Base-by-base conservation (phyloP, 1,284 basidiomycete genomes). In the Erythrobasidium hasegawianum region DNA sequence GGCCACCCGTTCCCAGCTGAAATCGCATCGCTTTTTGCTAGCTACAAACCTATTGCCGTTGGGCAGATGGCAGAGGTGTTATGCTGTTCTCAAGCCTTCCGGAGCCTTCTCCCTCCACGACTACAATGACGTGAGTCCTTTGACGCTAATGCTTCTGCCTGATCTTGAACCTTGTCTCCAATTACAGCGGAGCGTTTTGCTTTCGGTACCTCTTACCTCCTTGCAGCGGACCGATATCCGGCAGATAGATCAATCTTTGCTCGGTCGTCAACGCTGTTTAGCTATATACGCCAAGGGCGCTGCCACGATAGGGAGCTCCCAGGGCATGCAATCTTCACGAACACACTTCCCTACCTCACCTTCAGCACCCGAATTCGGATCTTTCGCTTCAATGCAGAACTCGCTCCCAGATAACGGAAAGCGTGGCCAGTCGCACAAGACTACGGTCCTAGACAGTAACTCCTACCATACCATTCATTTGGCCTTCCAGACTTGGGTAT, bases 221-320 rank as follows among this genome's bases (percentile, higher is more conserved):
- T 54, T 68, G 13, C 49, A 49, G 39, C 67, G 73, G 0, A 68
- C 68, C 55, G 72, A 74, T 59, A 64, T 74, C 29, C 70, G 67
- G 3, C 62, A 64, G 11, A 64, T 70, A 27, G 72, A 74, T 24
- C 71, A 68, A 39, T 71, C 71, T 5, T 57, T 73, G n/a, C 70
- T 74, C 33, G 71, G 69, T 39, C 60, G 68, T 20, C 68, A 70
- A 8, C 66, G 72, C 52, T 72, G 71, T 54, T 50, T 74, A 27
- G 59, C 67, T 2, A 47, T 74, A 2, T 54, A 22, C 41, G 29
- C 61, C 29, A 24, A 27, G 20, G 29, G 57, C 53, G 29, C 61
- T 59, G 55, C n/a, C 47, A 43, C 26, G 54, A 64, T 9, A 43
- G 40, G n/a, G 47, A 29, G 7, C 1, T 57, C 22, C 41, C 57